These are phyloP conservation scores for Millerago galiae DNA, from an alignment of 805 yeast genomes.

Conservation along the genomic window DNA sequence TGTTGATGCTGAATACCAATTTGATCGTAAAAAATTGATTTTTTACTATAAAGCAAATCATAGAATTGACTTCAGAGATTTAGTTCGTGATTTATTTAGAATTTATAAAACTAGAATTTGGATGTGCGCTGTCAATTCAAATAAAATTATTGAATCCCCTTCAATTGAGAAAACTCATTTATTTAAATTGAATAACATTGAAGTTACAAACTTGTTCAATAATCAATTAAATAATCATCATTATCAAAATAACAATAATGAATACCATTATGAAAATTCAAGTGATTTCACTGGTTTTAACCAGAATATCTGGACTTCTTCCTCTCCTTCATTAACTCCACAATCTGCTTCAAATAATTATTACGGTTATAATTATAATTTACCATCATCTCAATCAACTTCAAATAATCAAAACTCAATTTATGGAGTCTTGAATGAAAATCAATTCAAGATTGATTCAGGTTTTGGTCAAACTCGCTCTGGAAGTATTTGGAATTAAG, in stretches of 20 bases:
- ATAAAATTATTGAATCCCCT: conserved; percentile 4
- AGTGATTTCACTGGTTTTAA: conserved; percentile 10
- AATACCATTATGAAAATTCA: neutral
- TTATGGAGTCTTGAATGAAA: conserved; percentile 4
- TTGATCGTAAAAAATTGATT: conserved; percentile 70
- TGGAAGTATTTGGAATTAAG: conserved; percentile 7
- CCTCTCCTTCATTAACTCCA: conserved; percentile 4
- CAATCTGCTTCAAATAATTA: conserved; percentile 2
- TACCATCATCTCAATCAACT: conserved; percentile 6
- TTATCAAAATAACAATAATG: neutral
- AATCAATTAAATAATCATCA: neutral
- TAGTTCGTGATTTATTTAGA: conserved; percentile 67
- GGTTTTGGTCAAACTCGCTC: neutral
- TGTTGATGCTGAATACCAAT: conserved; percentile 76
- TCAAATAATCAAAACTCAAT: conserved; percentile 2
- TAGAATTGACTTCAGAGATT: conserved; percentile 68
- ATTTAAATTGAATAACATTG: conserved; percentile 6
- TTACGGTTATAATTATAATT: conserved; percentile 1
- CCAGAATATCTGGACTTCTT: conserved; percentile 11
- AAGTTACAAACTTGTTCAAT: neutral
- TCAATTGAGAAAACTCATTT: conserved; percentile 5
- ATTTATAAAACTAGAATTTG: conserved; percentile 76
- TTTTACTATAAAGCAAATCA: conserved; percentile 63
- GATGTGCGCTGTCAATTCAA: conserved; percentile 62
- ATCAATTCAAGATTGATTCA: neutral